These are phyloP conservation scores for Mrakia hoshinonis DNA, from an alignment of 768 basidiomycete genomes.

Conservation along the genomic window DNA sequence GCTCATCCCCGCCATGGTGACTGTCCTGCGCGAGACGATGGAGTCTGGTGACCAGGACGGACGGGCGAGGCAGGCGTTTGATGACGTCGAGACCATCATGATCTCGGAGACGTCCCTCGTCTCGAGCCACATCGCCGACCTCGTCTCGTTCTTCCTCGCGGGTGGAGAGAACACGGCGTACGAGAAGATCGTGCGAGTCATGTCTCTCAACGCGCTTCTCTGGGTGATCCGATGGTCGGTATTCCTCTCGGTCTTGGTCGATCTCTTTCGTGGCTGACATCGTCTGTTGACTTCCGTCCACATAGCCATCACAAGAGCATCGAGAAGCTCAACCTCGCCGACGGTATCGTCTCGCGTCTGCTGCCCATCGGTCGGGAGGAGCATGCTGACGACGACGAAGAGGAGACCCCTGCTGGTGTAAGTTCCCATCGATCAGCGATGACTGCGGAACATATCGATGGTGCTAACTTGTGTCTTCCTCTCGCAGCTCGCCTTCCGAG, in stretches of 20 bases:
- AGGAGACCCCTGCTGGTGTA: conserved; percentile 50
- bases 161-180: conserved; percentile 69
- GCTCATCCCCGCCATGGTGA: conserved; percentile 77
- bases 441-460: no score
- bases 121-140: conserved; percentile 73
- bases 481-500: conserved; percentile 83
- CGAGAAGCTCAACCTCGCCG: conserved; percentile 71
- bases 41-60: conserved; percentile 67
- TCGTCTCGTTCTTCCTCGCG: conserved; percentile 77
- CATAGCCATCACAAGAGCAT: conserved; percentile 86
- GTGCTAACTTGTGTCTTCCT: no score
- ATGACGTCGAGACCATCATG: conserved; percentile 88
- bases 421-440: no score
- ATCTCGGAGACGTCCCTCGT: conserved; percentile 94
- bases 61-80: conserved; percentile 73
- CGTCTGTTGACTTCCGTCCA: no score
- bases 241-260: no score
- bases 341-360: conserved; percentile 75
- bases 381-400: conserved; percentile 65
- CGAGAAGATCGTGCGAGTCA: conserved; percentile 71
- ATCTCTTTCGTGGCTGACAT: no score
- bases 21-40: conserved; percentile 74
- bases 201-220: conserved; percentile 83
- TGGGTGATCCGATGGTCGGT: conserved; percentile 76
- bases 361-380: conserved; percentile 90